phyloP scores from a whole-genome alignment of 2,329 filamentous ascomycete species.

The Simplicillium aogashimaense region DNA sequence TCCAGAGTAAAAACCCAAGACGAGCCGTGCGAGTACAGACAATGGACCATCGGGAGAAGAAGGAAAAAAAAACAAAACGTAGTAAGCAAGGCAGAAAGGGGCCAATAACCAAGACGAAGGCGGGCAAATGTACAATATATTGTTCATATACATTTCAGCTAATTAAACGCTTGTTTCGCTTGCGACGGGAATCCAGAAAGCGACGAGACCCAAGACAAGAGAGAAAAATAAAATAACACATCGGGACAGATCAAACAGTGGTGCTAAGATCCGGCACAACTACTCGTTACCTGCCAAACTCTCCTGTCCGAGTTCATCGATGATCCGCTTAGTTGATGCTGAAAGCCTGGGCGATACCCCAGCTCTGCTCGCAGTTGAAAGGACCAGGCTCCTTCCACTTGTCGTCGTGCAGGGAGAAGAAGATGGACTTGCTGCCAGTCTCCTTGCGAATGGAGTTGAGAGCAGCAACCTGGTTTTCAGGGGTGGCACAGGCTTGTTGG shows the following conservation, averaged over 20 bases:
- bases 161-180: not conserved
- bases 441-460: conserved; percentile 59
- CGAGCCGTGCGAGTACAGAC: too few relatives aligned
- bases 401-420: conserved; percentile 78
- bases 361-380: conserved; percentile 70
- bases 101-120: too few relatives aligned
- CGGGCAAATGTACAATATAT: too few relatives aligned
- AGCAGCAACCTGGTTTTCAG: conserved; percentile 57
- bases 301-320: too few relatives aligned
- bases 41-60: too few relatives aligned
- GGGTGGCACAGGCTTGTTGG: conserved; percentile 60
- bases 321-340: not conserved
- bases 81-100: too few relatives aligned
- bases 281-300: too few relatives aligned
- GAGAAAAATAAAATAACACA: conserved; percentile 10
- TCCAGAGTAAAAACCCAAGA: too few relatives aligned
- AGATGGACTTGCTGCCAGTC: conserved; percentile 59
- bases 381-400: conserved; percentile 66
- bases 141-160: too few relatives aligned
- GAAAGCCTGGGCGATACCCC: conserved; percentile 42
- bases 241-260: too few relatives aligned
- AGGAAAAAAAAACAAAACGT: too few relatives aligned
- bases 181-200: not conserved
- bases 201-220: conserved; percentile 6
- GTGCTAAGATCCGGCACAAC: too few relatives aligned